Conservation (phyloP, 2,329 filamentous ascomycete species). For the Colletotrichum sp. region DNA sequence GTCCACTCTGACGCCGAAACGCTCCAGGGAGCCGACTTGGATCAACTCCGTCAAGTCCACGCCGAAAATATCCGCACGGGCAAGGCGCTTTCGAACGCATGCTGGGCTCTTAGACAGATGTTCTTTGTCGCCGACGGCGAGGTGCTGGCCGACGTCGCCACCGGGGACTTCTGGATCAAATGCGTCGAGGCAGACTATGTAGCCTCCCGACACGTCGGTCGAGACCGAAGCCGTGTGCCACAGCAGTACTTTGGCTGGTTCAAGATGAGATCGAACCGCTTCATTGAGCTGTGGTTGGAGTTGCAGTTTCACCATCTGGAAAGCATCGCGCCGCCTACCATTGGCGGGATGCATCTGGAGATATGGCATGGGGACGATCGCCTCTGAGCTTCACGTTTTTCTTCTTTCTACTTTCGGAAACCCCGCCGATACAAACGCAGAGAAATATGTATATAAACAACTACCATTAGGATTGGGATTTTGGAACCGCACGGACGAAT, state of each 20-base stretch:
- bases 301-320: background rate
- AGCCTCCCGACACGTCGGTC: background rate
- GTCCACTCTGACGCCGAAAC: background rate
- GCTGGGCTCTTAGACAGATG: background rate
- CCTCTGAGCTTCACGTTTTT: background rate
- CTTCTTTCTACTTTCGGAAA: background rate
- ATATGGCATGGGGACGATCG: background rate
- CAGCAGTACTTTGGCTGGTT: background rate
- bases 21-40: background rate
- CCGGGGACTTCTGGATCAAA: background rate
- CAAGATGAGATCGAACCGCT: background rate
- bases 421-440: rapidly evolving
- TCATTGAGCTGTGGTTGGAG: background rate
- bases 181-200: background rate
- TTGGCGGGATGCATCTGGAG: background rate
- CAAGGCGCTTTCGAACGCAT: background rate
- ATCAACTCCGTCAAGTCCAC: background rate
- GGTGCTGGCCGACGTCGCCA: background rate
- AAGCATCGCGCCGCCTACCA: background rate
- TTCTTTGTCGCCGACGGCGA: background rate
- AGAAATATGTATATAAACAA: background rate
- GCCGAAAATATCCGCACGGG: background rate
- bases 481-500: no score
- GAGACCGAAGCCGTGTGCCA: background rate
- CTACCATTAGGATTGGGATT: no score